Evolutionary conservation across 2,329 filamentous ascomycete genomes (phyloP), one percentile per base, ranked within the genome.

Genomic region (Chaetomium olivaceum): DNA sequence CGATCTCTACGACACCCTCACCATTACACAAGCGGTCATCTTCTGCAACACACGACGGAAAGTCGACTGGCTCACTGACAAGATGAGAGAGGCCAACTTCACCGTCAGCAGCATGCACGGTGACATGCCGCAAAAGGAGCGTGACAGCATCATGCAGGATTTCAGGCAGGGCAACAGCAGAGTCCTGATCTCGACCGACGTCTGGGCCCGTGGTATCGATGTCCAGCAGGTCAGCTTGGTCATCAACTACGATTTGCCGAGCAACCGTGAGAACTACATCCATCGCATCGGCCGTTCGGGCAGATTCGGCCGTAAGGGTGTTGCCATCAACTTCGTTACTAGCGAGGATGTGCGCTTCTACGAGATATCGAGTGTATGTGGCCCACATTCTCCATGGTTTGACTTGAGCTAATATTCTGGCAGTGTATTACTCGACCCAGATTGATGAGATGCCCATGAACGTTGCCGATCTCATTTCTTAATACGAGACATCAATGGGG

Each of bases 401-500:
- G n/a, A 21, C 7, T n/a, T 11, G 8, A 8, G 23, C 67, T 72
- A 65, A 71, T 73, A 23, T 61, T 48, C 11, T 62, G 57, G 59
- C 69, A 92, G 89, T 96, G 75, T 96, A 96, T 81, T 96, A 96
- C 80, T 96, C 92, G 19, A 97, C 93, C 56, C 93, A 97, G 81
- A 97, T 97, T 72, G 93, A 97, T 74, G 93, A 97, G 83, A 97
- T 97, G 93, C 93, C 93, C 21, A 97, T 97, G 93, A 97, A 97
- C 76, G 92, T 92, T 76, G 87, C 85, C 73, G 85, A 86, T 71
- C 81, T 88, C 31, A 84, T 84, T 66, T 77, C 83, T 43, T 86
- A 80, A 77, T 54, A 25, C 9, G 21, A 1, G 25, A 46, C 43
- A 6, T 3, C 16, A 39, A 14, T 31, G 4, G n/a, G 16, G n/a